Evolutionary conservation across 2,329 filamentous ascomycete species (phyloP).

Genomic region (Pseudocercospora crystallina): DNA sequence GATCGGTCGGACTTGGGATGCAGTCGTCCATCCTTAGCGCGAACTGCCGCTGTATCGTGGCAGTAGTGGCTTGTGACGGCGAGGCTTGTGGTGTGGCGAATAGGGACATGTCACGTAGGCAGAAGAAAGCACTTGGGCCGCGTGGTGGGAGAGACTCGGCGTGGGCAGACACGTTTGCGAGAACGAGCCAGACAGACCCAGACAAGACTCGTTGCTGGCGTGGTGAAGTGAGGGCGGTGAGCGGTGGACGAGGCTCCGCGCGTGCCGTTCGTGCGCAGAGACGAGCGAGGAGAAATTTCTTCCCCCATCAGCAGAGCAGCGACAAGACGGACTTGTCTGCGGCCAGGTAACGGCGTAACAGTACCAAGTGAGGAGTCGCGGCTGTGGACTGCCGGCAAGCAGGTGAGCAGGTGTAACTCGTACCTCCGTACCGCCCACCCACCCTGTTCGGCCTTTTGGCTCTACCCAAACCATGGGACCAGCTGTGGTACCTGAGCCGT

Average conservation of each 20-base stretch:
- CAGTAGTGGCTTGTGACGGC: background rate
- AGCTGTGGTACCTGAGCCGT: too few relatives aligned
- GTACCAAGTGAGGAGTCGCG: too few relatives aligned
- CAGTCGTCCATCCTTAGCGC: background rate
- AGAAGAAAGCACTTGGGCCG: background rate
- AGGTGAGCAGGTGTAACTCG: too few relatives aligned
- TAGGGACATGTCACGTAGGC: constrained; percentile 4
- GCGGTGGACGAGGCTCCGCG: background rate
- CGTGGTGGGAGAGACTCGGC: background rate
- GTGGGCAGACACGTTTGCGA: background rate
- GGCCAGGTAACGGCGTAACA: too few relatives aligned
- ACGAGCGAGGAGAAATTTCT: too few relatives aligned
- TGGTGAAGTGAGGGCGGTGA: background rate
- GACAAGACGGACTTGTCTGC: too few relatives aligned
- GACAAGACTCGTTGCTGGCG: background rate
- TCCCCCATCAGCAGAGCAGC: too few relatives aligned
- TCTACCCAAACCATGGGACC: too few relatives aligned
- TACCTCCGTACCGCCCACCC: too few relatives aligned
- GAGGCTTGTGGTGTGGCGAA: background rate
- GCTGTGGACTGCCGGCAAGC: too few relatives aligned
- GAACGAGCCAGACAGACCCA: too few relatives aligned
- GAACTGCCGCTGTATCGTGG: background rate
- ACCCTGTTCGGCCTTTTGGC: too few relatives aligned
- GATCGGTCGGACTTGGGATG: background rate
- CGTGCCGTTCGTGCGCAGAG: constrained; percentile 1